A percentile compares a stretch with the other conserved stretches of the same genome.
These are phyloP conservation scores for Paramyrothecium sp. DNA, from an alignment of 2,329 filamentous ascomycete genomes.

Conservation along the genomic window DNA sequence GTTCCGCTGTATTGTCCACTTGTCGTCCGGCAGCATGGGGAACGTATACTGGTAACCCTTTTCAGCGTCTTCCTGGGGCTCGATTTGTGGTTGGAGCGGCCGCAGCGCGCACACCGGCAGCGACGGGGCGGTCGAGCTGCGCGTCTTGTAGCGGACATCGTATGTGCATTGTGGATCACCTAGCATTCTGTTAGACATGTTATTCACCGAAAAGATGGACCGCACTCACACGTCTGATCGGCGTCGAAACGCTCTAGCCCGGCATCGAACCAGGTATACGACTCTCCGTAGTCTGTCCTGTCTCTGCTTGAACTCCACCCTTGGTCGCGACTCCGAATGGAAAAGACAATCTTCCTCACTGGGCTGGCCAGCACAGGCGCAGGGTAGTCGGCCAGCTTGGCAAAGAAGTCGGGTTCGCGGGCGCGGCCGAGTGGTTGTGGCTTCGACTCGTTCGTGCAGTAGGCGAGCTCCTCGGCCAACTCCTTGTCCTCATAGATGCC, in stretches of 20 bases:
- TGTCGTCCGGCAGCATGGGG: conserved; percentile 27
- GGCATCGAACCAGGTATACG: conserved; percentile 64
- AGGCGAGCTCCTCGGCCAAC: conserved; percentile 24
- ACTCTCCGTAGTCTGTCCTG: conserved; percentile 41
- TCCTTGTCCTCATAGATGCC: conserved; percentile 20
- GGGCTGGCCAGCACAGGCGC: conserved; percentile 43
- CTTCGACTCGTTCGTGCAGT: conserved; percentile 24
- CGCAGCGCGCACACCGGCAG: conserved; percentile 34
- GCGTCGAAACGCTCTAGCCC: conserved; percentile 56
- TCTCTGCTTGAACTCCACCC: conserved; percentile 42
- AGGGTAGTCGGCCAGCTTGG: conserved; percentile 33
- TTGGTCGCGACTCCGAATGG: conserved; percentile 56
- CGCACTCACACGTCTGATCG: conserved; percentile 22
- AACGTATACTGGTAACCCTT: conserved; percentile 33
- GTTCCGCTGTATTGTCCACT: conserved; percentile 49
- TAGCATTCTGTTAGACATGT: neutral
- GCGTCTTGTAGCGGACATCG: conserved; percentile 23
- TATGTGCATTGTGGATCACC: conserved; percentile 27
- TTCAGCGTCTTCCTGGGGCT: conserved; percentile 7
- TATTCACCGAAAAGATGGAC: neutral
- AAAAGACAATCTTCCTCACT: conserved; percentile 61
- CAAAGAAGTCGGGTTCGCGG: conserved; percentile 25
- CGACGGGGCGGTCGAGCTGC: conserved; percentile 12
- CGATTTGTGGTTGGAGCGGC: conserved; percentile 30
- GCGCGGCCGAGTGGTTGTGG: conserved; percentile 23